Evolutionary conservation across 768 basidiomycete genomes (phyloP).

Genomic region (Xanthoconium stramineum): DNA sequence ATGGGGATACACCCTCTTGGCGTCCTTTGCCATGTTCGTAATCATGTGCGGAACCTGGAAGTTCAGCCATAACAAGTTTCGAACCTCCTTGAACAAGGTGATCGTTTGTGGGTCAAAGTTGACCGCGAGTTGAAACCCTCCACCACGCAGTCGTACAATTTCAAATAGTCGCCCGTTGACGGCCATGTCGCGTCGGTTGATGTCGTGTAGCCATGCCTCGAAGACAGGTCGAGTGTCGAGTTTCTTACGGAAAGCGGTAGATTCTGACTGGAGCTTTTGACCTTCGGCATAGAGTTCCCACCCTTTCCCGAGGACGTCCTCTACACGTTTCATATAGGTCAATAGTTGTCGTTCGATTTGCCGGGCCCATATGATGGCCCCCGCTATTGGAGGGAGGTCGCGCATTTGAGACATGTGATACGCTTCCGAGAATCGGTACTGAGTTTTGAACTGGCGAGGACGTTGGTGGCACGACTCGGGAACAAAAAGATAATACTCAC

Average conservation of each 20-base stretch:
- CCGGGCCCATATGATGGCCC: slow-evolving; percentile 98
- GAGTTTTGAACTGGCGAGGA: slow-evolving; percentile 76
- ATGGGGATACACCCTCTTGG: slow-evolving; percentile 96
- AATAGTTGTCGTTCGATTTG: slow-evolving; percentile 96
- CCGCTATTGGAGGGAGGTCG: slow-evolving; percentile 96
- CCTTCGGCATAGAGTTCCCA: slow-evolving; percentile 99
- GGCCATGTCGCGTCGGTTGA: slow-evolving; percentile 88
- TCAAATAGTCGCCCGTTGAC: slow-evolving; percentile 92
- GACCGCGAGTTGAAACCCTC: slow-evolving; percentile 83
- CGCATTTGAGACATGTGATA: slow-evolving; percentile 99
- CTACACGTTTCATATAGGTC: slow-evolving; percentile 98
- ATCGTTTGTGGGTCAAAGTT: slow-evolving; percentile 99
- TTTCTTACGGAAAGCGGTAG: slow-evolving; percentile 89
- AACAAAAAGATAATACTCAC: slow-evolving; percentile 31
- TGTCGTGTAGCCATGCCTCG: slow-evolving; percentile 96
- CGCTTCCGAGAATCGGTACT: slow-evolving; percentile 93
- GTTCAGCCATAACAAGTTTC: slow-evolving; percentile 92
- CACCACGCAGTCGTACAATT: slow-evolving; percentile 72
- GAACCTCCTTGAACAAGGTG: slow-evolving; percentile 96
- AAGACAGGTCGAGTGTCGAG: slow-evolving; percentile 92
- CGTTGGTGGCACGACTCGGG: not conserved
- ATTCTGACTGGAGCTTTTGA: slow-evolving; percentile 93
- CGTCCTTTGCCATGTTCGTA: slow-evolving; percentile 97
- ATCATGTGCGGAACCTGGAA: slow-evolving; percentile 95
- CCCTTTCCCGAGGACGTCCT: slow-evolving; percentile 95